A percentile compares a stretch with the other conserved stretches of the same genome.
Evolutionary conservation across 2,329 filamentous ascomycete genomes (phyloP).

Genomic region (Hypoxylon sp.): DNA sequence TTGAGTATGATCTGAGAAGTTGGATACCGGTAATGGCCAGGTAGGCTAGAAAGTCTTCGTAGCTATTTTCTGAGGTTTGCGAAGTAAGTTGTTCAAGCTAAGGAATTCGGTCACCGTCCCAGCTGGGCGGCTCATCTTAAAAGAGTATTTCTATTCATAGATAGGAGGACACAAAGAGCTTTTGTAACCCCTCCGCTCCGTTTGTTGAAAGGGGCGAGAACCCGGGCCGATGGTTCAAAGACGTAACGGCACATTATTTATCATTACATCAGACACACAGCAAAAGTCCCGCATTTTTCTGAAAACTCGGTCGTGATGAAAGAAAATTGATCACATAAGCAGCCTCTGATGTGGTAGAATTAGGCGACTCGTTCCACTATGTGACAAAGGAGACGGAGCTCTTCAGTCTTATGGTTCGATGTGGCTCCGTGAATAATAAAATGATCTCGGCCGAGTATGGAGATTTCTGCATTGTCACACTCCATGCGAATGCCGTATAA

Average conservation of each 20-base stretch:
- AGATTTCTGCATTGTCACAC: slow-evolving; percentile 30
- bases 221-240: slow-evolving; percentile 44
- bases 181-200: slow-evolving; percentile 39
- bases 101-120: slow-evolving; percentile 5
- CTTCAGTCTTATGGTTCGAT: slow-evolving; percentile 17
- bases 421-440: slow-evolving; percentile 17
- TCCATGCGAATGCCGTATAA: slow-evolving; percentile 20
- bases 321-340: slow-evolving; percentile 12
- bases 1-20: slow-evolving; percentile 19
- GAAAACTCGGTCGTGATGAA: slow-evolving; percentile 31
- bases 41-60: slow-evolving; percentile 14
- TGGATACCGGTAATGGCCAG: slow-evolving; percentile 10
- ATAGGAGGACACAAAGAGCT: slow-evolving; percentile 31
- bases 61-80: slow-evolving; percentile 13
- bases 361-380: slow-evolving; percentile 19
- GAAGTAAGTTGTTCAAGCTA: slow-evolving; percentile 12
- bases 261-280: slow-evolving; percentile 23
- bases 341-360: slow-evolving; percentile 11
- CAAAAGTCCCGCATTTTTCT: slow-evolving; percentile 16
- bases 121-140: slow-evolving; percentile 19
- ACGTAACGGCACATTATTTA: slow-evolving; percentile 8
- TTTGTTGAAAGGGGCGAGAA: slow-evolving; percentile 34
- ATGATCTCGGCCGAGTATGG: slow-evolving; percentile 37
- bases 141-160: slow-evolving; percentile 41
- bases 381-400: slow-evolving; percentile 32